Evolutionary conservation across 169 alveolate species (phyloP), one percentile per base, ranked within the genome.

Genomic region (Cryptosporidium sp.): DNA sequence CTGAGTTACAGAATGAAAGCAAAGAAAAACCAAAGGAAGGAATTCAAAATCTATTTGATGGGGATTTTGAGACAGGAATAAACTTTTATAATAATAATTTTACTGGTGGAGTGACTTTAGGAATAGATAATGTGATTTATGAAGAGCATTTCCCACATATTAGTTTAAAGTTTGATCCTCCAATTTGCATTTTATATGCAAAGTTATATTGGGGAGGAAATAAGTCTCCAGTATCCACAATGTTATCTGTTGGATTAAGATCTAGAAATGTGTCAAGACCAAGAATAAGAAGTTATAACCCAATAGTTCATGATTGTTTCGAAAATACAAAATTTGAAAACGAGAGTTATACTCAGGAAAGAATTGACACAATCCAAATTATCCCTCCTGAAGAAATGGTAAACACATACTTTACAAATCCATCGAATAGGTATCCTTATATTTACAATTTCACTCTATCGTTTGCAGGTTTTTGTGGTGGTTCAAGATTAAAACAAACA

Each of bases 371-470:
- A 21, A 43, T 80, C 3, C 89, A 58, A 35, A 80, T 80, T 23
- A 26, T 80, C 41, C 89, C 89, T 26, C 89, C 89, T n/a, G 89
- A 80, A 35, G 89, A 80, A 62, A 37, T 80, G 68, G 89, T 65
- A 43, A 80, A 80, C 37, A 80, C 89, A 23, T 80, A 80, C 43
- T 23, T 80, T 18, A 29, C 69, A 31, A 65, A 80, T 41, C 89
- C 89, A 14, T 37, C 55, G 50, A 59, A 59, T 14, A 61, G 89
- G 26, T 80, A 80, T 39, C 68, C 89, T 10, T 26, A 51, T 14
- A 50, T 62, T 39, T n/a, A 61, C 62, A 67, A 80, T 21, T 45
- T 80, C 26, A 80, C 89, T 7, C 31, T 80, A 2, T 67, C 33
- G 4, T 80, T 80, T 80, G 52, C 70, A 41, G 89, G 89, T 6